Conservation (phyloP, 208 protist genomes). For the Leptomonas seymouri region DNA sequence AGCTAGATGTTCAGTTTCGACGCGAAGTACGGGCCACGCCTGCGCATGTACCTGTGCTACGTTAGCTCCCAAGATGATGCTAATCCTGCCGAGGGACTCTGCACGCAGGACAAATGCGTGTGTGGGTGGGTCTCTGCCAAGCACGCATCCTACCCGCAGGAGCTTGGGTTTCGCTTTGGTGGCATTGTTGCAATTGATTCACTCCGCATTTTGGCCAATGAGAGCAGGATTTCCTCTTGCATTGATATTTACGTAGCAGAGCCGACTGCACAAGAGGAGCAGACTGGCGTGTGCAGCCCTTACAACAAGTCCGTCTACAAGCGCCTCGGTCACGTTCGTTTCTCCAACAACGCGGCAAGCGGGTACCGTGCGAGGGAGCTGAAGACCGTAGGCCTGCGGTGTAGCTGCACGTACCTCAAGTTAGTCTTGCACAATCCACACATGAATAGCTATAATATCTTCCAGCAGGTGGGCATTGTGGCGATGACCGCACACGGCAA, state of each 20-base stretch:
- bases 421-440: constrained; percentile 79
- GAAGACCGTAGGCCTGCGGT: constrained; percentile 84
- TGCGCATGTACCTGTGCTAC: constrained; percentile 76
- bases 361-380: constrained; percentile 77
- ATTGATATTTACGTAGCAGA: constrained; percentile 84
- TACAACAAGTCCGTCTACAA: constrained; percentile 64
- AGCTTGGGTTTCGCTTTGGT: constrained; percentile 89
- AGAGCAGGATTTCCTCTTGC: constrained; percentile 83
- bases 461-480: constrained; percentile 86
- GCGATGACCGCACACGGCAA: constrained; percentile 76
- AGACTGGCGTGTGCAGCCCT: constrained; percentile 49
- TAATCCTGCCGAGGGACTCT: constrained; percentile 52
- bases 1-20: constrained; percentile 40
- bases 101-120: constrained; percentile 53
- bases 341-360: constrained; percentile 64
- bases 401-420: constrained; percentile 83
- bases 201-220: constrained; percentile 82
- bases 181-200: constrained; percentile 71
- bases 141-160: constrained; percentile 84
- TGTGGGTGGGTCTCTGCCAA: constrained; percentile 88
- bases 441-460: constrained; percentile 83
- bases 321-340: constrained; percentile 81
- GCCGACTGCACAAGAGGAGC: constrained; percentile 47
- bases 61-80: constrained; percentile 81
- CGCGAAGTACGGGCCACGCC: constrained; percentile 70